These are phyloP conservation scores for Filosporella fistucella DNA, from an alignment of 495 filamentous ascomycete genomes.

Conservation along the genomic window DNA sequence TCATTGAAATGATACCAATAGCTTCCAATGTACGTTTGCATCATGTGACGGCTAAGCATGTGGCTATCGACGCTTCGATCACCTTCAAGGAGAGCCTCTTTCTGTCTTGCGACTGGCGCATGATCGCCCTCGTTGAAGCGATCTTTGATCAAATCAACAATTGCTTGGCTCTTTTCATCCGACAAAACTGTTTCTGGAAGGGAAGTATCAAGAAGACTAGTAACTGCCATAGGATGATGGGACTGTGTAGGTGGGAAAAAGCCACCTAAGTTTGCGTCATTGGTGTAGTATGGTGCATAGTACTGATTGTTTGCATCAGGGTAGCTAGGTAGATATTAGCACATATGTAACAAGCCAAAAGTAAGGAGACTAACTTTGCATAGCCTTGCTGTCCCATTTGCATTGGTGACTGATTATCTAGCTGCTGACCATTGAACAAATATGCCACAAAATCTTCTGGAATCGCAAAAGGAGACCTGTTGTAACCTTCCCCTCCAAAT, in stretches of 20 bases:
- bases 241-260: slow-evolving; percentile 41
- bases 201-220: slow-evolving; percentile 79
- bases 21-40: slow-evolving; percentile 89
- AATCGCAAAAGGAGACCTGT: slow-evolving; percentile 81
- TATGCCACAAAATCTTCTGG: slow-evolving; percentile 90
- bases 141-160: slow-evolving; percentile 80
- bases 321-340: slow-evolving; percentile 32
- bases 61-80: slow-evolving; percentile 67
- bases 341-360: background rate
- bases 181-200: slow-evolving; percentile 77
- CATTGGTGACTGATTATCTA: slow-evolving; percentile 24
- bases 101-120: slow-evolving; percentile 67
- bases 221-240: slow-evolving; percentile 88
- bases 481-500: slow-evolving; percentile 77
- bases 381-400: slow-evolving; percentile 39
- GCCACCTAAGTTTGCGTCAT: slow-evolving; percentile 40
- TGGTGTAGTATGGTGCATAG: slow-evolving; percentile 44
- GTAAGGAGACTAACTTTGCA: slow-evolving; percentile 35
- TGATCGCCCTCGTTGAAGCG: slow-evolving; percentile 80
- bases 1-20: slow-evolving; percentile 96
- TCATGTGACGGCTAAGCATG: slow-evolving; percentile 84
- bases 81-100: slow-evolving; percentile 73
- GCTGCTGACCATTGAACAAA: slow-evolving; percentile 67
- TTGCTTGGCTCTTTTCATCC: slow-evolving; percentile 77
- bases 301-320: slow-evolving; percentile 45